phyloP scores from a whole-genome alignment of 371 early-diverging fungal species.

The Mucor indicus region DNA sequence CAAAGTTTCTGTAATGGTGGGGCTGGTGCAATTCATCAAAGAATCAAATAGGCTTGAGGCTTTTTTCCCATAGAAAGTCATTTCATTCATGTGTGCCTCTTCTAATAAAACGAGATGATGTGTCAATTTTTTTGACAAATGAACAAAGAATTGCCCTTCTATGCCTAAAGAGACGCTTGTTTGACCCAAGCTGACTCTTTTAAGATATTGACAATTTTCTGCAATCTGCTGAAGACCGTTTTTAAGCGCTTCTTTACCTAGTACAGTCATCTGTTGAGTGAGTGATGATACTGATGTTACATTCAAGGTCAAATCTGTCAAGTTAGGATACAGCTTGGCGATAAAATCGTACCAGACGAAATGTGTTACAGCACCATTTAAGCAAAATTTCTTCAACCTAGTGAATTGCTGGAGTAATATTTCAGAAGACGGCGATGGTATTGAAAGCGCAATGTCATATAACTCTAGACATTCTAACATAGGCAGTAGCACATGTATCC shows the following conservation, averaged over 20 bases:
- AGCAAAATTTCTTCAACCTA: too few species aligned
- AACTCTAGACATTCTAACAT: too few species aligned
- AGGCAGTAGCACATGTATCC: too few species aligned
- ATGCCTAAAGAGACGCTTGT: too few species aligned
- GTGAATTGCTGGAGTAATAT: too few species aligned
- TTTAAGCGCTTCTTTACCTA: background rate
- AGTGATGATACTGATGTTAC: background rate
- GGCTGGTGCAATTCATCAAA: slow-evolving; percentile 1
- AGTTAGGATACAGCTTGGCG: slow-evolving; percentile 1
- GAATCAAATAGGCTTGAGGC: slow-evolving; percentile 2
- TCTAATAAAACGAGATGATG: too few species aligned
- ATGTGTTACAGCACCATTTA: too few species aligned
- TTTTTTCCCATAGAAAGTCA: background rate
- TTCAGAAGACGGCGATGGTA: too few species aligned
- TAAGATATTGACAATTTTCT: background rate
- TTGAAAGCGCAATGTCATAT: too few species aligned
- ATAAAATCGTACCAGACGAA: background rate
- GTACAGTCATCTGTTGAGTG: background rate
- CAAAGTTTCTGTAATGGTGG: background rate
- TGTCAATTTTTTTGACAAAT: background rate
- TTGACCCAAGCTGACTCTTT: background rate
- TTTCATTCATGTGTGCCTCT: background rate
- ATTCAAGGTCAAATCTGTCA: background rate
- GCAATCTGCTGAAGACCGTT: background rate
- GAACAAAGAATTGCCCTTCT: background rate